Base-by-base conservation (phyloP, 768 basidiomycete species). In the Mycena leptocephala region DNA sequence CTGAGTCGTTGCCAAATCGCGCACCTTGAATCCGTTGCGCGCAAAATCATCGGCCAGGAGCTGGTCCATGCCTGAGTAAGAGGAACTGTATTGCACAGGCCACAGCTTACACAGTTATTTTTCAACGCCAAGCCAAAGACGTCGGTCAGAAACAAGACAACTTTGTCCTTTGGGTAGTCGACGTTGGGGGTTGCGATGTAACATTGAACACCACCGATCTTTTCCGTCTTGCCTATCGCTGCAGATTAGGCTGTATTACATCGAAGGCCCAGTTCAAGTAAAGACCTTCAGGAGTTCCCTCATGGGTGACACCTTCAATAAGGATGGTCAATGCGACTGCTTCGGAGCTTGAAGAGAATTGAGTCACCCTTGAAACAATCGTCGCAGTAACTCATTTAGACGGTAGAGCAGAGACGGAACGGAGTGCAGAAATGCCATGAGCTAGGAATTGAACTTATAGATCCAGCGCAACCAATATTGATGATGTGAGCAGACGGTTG, bases 171-270 rank as follows among this genome's bases (percentile, higher is more conserved):
- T 39, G 83, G 74, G 59, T 86, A 84, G 22, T 85, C 82, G 51
- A 70, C 77, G 8, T 80, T 77, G 22, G 89, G 88, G 0, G 87
- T 87, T 20, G 84, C 83, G 55, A 88, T 84, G 68, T 90, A 90
- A 74, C 83, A 85, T 35, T 84, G 79, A 43, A 87, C 78, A 10
- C 87, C 88, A 9, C 81, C 84, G 59, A 89, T 85, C 58, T 80
- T 74, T 76, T 86, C 82, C 62, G 83, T 78, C 72, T 82, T 83
- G 75, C 87, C 88, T 87, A 65, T 70, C 56, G 61, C 24, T 46
- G 24, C 41, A 35, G 5, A 26, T 55, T 30, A 53, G 30, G 30
- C 53, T 37, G 20, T 13, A n/a, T 5, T 39, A 37, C 26, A 24
- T 8, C n/a, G 18, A 22, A 37, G 20, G 33, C 4, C 22, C 6